Base-by-base conservation (phyloP, 768 basidiomycete genomes). In the Postia placenta region DNA sequence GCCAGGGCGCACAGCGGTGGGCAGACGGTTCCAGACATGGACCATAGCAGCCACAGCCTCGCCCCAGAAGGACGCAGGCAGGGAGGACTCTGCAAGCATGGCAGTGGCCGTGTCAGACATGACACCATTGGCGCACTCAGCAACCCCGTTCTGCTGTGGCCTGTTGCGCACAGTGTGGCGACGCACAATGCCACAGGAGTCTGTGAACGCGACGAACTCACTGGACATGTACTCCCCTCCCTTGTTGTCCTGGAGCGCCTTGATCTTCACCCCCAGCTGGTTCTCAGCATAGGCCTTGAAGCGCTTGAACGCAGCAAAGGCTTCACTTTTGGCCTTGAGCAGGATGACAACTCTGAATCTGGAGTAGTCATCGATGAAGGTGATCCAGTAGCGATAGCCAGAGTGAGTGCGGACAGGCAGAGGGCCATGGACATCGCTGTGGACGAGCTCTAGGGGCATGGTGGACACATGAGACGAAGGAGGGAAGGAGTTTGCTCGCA, bases 121-220 rank as follows among this genome's bases (percentile, higher is more conserved):
- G 0, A 66, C 68, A 2, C 64, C 51, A 35, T 76, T 75, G 2
- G 55, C 52, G 1, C 66, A 51, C 51, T 78, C 71, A 2, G 71
- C 70, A 3, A 73, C 62, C 19, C 71, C 67, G 51, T 77, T 78
- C 43, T 75, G 69, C 56, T 73, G 66, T 1, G 70, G 70, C 39
- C n/a, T 11, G 22, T 52, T 40, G 28, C 36, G 51, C 26, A 54
- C 49, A 22, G 58, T 58, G 40, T 60, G 60, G 48, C 59, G 56
- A 5, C 51, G 35, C 33, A 47, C 46, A 17, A 63, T 63, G 27
- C 62, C 55, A 26, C 53, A 35, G 24, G 50, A 42, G 17, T 47
- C 45, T 14, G 39, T 49, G 45, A 52, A 59, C 5, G 27, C 42
- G 4, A 43, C 22, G 30, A 60, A 52, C 37, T 39, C 55, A 11